Evolutionary conservation across 805 yeast species (phyloP), one percentile per base, ranked within the genome.

Genomic region (Saturnispora hagleri): DNA sequence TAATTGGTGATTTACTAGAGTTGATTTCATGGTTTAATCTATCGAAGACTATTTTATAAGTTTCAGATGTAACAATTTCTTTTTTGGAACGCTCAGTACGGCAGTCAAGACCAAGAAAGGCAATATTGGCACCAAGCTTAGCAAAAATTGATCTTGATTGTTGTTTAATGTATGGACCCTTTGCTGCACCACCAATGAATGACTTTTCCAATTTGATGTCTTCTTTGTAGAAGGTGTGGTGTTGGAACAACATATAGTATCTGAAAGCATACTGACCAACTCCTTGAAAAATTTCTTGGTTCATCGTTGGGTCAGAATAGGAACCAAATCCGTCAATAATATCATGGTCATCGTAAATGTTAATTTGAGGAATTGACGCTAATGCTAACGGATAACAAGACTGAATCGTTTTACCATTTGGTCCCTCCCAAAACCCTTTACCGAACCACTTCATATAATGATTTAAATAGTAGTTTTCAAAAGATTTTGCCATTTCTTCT

Each of bases 261-360:
- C 82, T 82, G 72, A 80, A 88, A 2, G 98, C 97, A 12, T 79
- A 69, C 54, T 76, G 75, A 9, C 98, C 98, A 33, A 91, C 76
- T 12, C 83, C 79, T 52, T 68, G 64, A 64, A 91, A 87, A 8
- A 87, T 77, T 1, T 80, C 81, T 40, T 81, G 78, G 3, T 60
- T 60, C 96, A 89, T 89, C 34, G 96, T 87, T 1, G 67, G 52
- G 57, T 89, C 86, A 47, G 75, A 73, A 66, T 91, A 91, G 0
- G 96, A 86, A 2, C 98, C 99, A 69, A 81, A 91, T 2, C 98
- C 99, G 64, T 91, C 99, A 58, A 93, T 90, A 49, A 91, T 87
- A 66, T 93, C 98, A 68, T 91, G 99, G 66, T 91, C 99, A 66
- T 91, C 99, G 69, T 72, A 90, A 33, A 91, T 79, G 66, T 90